Percentiles rank a stretch among this genome's conserved stretches.
Conservation (phyloP, 1,139 yeast genomes). For the Suhomyces bokatorum region DNA sequence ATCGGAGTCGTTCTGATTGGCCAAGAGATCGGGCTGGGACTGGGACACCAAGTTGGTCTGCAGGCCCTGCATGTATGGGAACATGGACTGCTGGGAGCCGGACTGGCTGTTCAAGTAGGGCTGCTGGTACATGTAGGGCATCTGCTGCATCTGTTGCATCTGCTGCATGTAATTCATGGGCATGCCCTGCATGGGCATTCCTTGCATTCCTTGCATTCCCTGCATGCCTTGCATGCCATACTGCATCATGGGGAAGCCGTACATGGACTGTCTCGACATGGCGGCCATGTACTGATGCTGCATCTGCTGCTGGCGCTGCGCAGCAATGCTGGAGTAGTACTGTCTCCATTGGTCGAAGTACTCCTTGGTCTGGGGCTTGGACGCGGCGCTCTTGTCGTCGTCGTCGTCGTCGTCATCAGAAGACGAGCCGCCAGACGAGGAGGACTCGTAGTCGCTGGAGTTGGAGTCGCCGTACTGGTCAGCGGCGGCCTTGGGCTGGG, state of each 20-base stretch:
- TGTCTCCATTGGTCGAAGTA: slow-evolving; percentile 34
- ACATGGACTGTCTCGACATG: slow-evolving; percentile 15
- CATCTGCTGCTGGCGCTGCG: slow-evolving; percentile 24
- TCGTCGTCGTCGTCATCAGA: slow-evolving; percentile 21
- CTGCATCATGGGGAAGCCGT: slow-evolving; percentile 14
- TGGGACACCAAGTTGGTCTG: slow-evolving; percentile 8
- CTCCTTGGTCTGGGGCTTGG: slow-evolving; percentile 19
- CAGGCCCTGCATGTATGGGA: slow-evolving; percentile 12
- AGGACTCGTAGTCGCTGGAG: slow-evolving; percentile 17
- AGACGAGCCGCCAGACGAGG: slow-evolving; percentile 11
- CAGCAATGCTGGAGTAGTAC: slow-evolving; percentile 29
- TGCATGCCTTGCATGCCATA: slow-evolving; percentile 10
- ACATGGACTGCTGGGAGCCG: slow-evolving; percentile 8
- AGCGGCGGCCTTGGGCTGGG: neutral
- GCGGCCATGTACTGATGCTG: slow-evolving; percentile 15
- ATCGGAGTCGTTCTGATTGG: slow-evolving; percentile 1
- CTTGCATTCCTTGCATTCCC: neutral
- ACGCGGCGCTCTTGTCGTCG: slow-evolving; percentile 13
- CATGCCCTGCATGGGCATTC: slow-evolving; percentile 9
- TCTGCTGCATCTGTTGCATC: slow-evolving; percentile 15
- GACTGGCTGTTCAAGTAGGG: slow-evolving; percentile 6
- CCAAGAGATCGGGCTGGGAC: slow-evolving; percentile 9
- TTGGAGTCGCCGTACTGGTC: slow-evolving; percentile 12
- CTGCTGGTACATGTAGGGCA: slow-evolving; percentile 15
- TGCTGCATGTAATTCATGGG: slow-evolving; percentile 11